These are phyloP conservation scores for Sphaerostilbella broomeana DNA, from an alignment of 2,329 filamentous ascomycete species.

Conservation along the genomic window DNA sequence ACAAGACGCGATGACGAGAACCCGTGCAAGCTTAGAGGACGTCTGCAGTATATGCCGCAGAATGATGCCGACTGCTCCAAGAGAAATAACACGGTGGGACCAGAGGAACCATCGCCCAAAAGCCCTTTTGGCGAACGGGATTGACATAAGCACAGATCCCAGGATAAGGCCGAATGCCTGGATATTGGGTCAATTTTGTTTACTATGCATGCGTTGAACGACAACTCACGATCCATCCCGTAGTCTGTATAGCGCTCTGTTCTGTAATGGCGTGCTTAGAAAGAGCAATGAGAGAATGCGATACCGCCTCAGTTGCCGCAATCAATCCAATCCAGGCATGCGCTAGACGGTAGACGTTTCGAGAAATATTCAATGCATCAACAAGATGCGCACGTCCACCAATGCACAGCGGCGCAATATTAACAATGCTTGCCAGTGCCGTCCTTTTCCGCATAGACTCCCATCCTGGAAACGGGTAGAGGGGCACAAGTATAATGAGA, in stretches of 20 bases:
- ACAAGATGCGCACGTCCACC: constrained; percentile 5
- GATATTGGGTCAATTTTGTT: not conserved
- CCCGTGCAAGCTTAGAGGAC: not conserved
- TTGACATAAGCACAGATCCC: constrained; percentile 1
- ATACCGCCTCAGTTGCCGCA: constrained; percentile 1
- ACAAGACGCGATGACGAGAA: constrained; percentile 5
- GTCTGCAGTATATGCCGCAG: constrained; percentile 4
- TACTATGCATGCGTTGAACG: not conserved
- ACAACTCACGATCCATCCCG: constrained; percentile 6
- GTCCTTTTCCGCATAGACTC: constrained; percentile 4
- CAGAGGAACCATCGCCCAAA: constrained; percentile 9
- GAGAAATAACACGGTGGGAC: not conserved
- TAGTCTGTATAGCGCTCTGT: not conserved
- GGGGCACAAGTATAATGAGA: constrained; percentile 3
- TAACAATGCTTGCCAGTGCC: constrained; percentile 6
- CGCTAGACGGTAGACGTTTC: constrained; percentile 3
- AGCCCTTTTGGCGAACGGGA: not conserved
- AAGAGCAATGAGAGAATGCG: not conserved
- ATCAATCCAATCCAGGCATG: constrained; percentile 3
- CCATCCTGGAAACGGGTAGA: constrained; percentile 5
- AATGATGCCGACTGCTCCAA: constrained; percentile 4
- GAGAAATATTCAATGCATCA: constrained; percentile 9
- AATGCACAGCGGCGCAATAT: constrained; percentile 9
- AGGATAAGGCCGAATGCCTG: constrained; percentile 7
- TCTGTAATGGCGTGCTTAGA: not conserved